phyloP scores from a whole-genome alignment of 2,329 filamentous ascomycete genomes.

The Neofusicoccum sp. region DNA sequence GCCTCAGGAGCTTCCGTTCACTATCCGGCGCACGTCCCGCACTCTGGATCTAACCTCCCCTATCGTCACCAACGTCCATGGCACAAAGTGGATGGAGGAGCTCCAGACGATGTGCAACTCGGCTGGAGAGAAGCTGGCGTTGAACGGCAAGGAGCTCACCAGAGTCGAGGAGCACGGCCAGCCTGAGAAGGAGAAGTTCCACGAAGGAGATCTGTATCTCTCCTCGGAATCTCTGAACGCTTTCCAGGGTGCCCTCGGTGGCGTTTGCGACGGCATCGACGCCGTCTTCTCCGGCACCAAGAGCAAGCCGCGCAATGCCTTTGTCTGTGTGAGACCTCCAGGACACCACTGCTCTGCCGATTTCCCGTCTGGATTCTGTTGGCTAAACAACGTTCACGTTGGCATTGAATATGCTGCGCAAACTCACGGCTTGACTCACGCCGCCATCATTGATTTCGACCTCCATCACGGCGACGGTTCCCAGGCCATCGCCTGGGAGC shows the following conservation, averaged over 20 bases:
- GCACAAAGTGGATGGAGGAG: conserved; percentile 89
- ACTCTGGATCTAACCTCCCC: conserved; percentile 68
- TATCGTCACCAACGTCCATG: conserved; percentile 87
- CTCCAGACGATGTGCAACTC: conserved; percentile 78
- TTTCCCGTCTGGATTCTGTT: conserved; percentile 93
- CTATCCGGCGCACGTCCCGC: conserved; percentile 77
- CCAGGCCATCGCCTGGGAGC: conserved; percentile 87
- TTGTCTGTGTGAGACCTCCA: conserved; percentile 88
- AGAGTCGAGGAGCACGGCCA: conserved; percentile 44
- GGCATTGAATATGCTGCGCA: conserved; percentile 89
- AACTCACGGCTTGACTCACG: conserved; percentile 83
- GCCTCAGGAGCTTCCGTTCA: conserved; percentile 69
- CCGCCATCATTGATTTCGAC: conserved; percentile 61
- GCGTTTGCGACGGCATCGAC: conserved; percentile 91
- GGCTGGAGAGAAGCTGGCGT: conserved; percentile 74
- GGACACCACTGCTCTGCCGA: conserved; percentile 92
- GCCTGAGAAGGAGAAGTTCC: conserved; percentile 66
- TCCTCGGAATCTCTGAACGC: conserved; percentile 82
- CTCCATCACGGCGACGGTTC: conserved; percentile 63
- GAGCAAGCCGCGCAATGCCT: conserved; percentile 68
- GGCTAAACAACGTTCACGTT: conserved; percentile 97
- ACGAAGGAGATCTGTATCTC: conserved; percentile 88
- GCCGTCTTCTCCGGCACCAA: conserved; percentile 63
- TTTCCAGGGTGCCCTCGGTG: conserved; percentile 86
- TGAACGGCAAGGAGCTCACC: conserved; percentile 73